Evolutionary conservation across 2,329 filamentous ascomycete species (phyloP), one percentile per base, ranked within the genome.

Genomic region (Lojkania enalia): DNA sequence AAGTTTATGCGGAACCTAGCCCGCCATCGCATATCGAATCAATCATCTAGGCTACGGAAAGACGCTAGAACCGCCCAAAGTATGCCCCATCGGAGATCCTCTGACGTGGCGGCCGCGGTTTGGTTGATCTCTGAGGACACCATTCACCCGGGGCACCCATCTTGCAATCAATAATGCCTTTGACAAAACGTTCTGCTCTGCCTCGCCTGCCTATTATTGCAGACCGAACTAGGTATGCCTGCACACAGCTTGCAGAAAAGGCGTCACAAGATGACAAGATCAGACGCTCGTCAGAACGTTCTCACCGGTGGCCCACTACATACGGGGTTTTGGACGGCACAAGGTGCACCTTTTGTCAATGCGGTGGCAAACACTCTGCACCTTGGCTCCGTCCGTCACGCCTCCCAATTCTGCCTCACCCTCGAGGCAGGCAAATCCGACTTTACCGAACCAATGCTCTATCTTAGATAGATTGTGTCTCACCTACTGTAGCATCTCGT

Each of bases 91-190:
- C 72, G 74, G 71, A 74, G 73, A 76, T 71, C 74, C 70, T 74
- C 74, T 76, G 73, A 77, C 74, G 74, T 77, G 74, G 74, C 74
- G 70, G 67, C 51, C 66, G 61, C 62, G 71, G 69, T 70, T 64
- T 73, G 70, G 71, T 71, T 70, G 66, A 71, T 64, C 53, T 51
- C 49, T 61, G 60, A 62, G 60, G 60, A 64, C 58, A 48, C 60
- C 56, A 63, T 63, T 60, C 62, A 62, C 60, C 60, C 61, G 66
- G 64, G 33, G 57, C 59, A 59, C 66, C 61, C 65, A 63, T 65
- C 57, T 69, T 48, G 60, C 64, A 66, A 65, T 70, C 61, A 63
- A 64, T 66, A 61, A 64, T 64, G 62, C 57, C 51, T 57, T 60
- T 63, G 55, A 66, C 60, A 54, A 62, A 60, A 52, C 51, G 46